These are phyloP conservation scores for Alternaria brassicae DNA, from an alignment of 2,329 filamentous ascomycete species.

Conservation along the genomic window DNA sequence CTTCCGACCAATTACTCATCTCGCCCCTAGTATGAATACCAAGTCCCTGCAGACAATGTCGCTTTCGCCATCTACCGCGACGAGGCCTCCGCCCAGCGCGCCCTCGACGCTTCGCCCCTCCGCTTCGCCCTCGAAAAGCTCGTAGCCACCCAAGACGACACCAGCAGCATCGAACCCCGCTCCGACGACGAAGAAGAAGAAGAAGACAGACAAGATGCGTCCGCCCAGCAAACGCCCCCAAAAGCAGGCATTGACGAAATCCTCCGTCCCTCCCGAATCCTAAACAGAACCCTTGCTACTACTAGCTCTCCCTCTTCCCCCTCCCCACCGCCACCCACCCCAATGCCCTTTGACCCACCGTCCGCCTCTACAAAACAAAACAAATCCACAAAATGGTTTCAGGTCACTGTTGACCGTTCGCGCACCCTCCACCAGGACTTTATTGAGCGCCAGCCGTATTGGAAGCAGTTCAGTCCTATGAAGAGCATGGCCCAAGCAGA, in stretches of 20 bases:
- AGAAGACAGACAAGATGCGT: conserved; percentile 1
- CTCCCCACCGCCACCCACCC: conserved; percentile 8
- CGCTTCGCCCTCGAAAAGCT: conserved; percentile 54
- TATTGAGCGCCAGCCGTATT: conserved; percentile 48
- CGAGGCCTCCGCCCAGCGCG: conserved; percentile 49
- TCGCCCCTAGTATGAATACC: conserved; percentile 52
- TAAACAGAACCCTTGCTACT: conserved; percentile 19
- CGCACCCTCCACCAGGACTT: conserved; percentile 52
- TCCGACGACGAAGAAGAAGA: conserved; percentile 17
- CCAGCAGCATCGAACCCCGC: neutral
- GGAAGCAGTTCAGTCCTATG: conserved; percentile 43
- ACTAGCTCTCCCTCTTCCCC: conserved; percentile 2
- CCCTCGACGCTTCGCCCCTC: conserved; percentile 55
- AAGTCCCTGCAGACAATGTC: conserved; percentile 52
- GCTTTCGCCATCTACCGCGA: conserved; percentile 57
- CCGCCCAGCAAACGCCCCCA: conserved; percentile 5
- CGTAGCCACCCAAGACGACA: conserved; percentile 4
- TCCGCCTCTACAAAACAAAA: conserved; percentile 9
- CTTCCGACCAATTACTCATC: neutral
- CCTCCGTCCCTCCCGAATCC: conserved; percentile 36
- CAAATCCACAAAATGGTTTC: conserved; percentile 47
- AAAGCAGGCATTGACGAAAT: conserved; percentile 41
- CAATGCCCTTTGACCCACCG: conserved; percentile 35
- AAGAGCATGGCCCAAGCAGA: conserved; percentile 48
- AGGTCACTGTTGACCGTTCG: conserved; percentile 51